phyloP scores from a whole-genome alignment of 345 rosid species.

The Lenwebbia sp. region DNA sequence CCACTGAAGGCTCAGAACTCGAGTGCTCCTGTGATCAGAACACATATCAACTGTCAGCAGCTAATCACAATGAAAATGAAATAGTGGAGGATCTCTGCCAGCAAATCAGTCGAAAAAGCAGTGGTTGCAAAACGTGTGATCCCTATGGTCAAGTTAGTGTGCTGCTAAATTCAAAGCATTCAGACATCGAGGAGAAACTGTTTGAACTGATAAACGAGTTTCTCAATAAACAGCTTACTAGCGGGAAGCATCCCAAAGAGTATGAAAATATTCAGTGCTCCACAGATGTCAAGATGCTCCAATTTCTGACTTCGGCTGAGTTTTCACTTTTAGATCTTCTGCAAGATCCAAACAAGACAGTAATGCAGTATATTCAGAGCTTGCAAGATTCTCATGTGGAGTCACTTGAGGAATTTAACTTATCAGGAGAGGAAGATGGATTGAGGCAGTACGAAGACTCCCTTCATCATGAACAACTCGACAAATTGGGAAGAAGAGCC shows the following conservation, averaged over 20 bases:
- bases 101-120: slow-evolving; percentile 33
- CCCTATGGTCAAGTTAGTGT: slow-evolving; percentile 9
- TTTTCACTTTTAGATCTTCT: slow-evolving; percentile 57
- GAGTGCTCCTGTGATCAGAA: slow-evolving; percentile 14
- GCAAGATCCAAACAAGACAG: slow-evolving; percentile 53
- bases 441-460: slow-evolving; percentile 3
- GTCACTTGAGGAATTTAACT: slow-evolving; percentile 1
- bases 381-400: slow-evolving; percentile 31
- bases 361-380: slow-evolving; percentile 32
- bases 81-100: slow-evolving; percentile 54
- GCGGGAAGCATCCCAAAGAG: slow-evolving; percentile 28
- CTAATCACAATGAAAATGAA: slow-evolving; percentile 38
- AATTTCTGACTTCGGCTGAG: slow-evolving; percentile 61
- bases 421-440: slow-evolving; percentile 17
- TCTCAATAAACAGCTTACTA: slow-evolving; percentile 44
- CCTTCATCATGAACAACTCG: slow-evolving; percentile 29
- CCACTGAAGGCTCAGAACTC: slow-evolving; percentile 18
- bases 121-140: slow-evolving; percentile 24
- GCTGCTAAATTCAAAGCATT: slow-evolving; percentile 3
- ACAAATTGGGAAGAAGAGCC: slow-evolving; percentile 39
- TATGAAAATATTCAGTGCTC: slow-evolving; percentile 35
- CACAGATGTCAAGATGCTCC: slow-evolving; percentile 66
- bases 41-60: slow-evolving; percentile 16
- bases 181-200: slow-evolving; percentile 45
- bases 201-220: slow-evolving; percentile 49